Evolutionary conservation across 192 early-diverging fungal species (phyloP).

Genomic region (Coemansia interrupta): DNA sequence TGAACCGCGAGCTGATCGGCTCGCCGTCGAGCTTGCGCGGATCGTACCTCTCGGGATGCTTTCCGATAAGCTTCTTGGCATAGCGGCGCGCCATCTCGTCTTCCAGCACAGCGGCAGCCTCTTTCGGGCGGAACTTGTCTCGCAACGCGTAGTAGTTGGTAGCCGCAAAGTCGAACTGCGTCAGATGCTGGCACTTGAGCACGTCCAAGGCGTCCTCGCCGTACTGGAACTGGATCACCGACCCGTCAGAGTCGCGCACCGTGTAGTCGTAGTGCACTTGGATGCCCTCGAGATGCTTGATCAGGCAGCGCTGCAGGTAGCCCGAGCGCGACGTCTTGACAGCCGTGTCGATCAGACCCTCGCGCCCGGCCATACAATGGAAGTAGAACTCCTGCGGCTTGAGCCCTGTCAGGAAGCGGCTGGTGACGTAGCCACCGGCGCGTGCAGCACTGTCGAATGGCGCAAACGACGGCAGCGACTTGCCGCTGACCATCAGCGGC

Average conservation of each 20-base stretch:
- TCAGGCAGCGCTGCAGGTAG: slow-evolving; percentile 97
- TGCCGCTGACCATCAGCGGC: slow-evolving; percentile 96
- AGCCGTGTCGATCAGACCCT: slow-evolving; percentile 99
- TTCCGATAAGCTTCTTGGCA: slow-evolving; percentile 75
- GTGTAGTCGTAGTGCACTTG: slow-evolving; percentile 95
- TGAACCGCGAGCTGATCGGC: slow-evolving; percentile 76
- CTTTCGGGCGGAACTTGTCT: slow-evolving; percentile 72
- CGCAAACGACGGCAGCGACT: slow-evolving; percentile 90
- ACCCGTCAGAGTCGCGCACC: slow-evolving; percentile 92
- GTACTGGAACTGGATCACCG: slow-evolving; percentile 96
- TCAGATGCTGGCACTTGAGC: slow-evolving; percentile 86
- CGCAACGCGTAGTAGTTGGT: slow-evolving; percentile 82
- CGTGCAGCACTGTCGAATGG: slow-evolving; percentile 86
- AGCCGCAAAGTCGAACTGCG: slow-evolving; percentile 89
- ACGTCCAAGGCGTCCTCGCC: slow-evolving; percentile 98
- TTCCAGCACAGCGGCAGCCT: slow-evolving; percentile 64
- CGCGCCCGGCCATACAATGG: slow-evolving; percentile 98
- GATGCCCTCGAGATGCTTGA: slow-evolving; percentile 97
- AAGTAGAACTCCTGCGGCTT: slow-evolving; percentile 90
- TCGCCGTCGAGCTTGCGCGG: slow-evolving; percentile 35
- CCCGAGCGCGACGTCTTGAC: slow-evolving; percentile 99
- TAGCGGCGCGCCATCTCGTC: slow-evolving; percentile 68
- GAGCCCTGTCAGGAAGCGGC: slow-evolving; percentile 98
- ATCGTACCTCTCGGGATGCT: slow-evolving; percentile 49
- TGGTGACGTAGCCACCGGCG: slow-evolving; percentile 94